Evolutionary conservation across 2,329 filamentous ascomycete genomes (phyloP).

Genomic region (Sclerotiophoma versabilis): DNA sequence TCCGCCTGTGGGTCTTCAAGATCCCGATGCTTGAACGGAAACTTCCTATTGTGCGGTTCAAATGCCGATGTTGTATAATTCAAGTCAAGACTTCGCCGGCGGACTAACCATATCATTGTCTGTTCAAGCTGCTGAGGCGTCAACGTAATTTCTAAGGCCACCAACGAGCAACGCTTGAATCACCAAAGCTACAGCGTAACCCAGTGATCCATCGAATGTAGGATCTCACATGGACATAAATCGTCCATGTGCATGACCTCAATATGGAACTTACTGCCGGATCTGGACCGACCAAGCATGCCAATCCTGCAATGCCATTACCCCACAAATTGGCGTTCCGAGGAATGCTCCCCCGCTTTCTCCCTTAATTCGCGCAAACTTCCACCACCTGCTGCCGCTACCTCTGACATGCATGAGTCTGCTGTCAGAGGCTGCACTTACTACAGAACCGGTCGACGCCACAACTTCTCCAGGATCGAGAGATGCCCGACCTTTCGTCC

Average conservation of each 20-base stretch:
- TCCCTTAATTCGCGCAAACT: slow-evolving; percentile 35
- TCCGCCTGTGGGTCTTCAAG: slow-evolving; percentile 4
- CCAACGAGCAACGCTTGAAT: neutral
- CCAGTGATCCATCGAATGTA: no score
- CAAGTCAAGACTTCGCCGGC: neutral
- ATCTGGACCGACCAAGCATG: slow-evolving; percentile 31
- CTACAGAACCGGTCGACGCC: neutral
- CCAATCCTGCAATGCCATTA: slow-evolving; percentile 40
- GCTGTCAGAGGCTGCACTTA: slow-evolving; percentile 19
- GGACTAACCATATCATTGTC: neutral
- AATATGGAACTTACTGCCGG: slow-evolving; percentile 30
- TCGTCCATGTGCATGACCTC: slow-evolving; percentile 34
- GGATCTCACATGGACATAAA: neutral
- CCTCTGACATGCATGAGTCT: slow-evolving; percentile 45
- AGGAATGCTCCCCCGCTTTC: slow-evolving; percentile 44
- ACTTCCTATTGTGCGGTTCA: neutral
- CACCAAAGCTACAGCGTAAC: neutral
- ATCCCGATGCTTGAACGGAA: neutral
- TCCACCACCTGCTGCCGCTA: slow-evolving; percentile 29
- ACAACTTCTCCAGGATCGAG: neutral
- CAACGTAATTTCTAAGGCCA: neutral
- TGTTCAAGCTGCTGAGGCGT: neutral
- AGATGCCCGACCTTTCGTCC: neutral
- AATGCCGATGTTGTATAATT: slow-evolving; percentile 1
- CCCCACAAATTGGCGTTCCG: slow-evolving; percentile 49